These are phyloP conservation scores for Paraphoma chrysanthemicola DNA, from an alignment of 2,329 filamentous ascomycete genomes.

Conservation along the genomic window DNA sequence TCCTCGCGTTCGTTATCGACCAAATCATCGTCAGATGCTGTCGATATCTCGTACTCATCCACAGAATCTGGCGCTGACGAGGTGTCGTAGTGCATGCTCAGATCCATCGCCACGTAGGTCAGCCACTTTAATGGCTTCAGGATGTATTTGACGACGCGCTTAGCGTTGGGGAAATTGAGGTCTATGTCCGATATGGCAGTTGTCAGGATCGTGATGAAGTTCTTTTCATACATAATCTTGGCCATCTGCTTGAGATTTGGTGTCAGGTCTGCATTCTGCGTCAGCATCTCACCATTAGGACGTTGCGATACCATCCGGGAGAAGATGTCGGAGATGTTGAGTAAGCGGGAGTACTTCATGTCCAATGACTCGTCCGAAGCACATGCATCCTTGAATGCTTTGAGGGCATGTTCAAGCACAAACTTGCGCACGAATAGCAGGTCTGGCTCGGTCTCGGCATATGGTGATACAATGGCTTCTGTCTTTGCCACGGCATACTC, in stretches of 20 bases:
- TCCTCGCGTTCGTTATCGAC: conserved; percentile 77
- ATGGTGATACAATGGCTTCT: conserved; percentile 34
- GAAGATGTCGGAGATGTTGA: conserved; percentile 90
- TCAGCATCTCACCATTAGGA: conserved; percentile 41
- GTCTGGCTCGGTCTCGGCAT: conserved; percentile 78
- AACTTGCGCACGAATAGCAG: conserved; percentile 93
- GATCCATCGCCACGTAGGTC: conserved; percentile 82
- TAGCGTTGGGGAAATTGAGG: conserved; percentile 90
- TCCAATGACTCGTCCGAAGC: conserved; percentile 81
- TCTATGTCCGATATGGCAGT: conserved; percentile 94
- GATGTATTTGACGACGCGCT: conserved; percentile 95
- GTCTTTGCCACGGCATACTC: conserved; percentile 70
- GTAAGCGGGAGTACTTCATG: conserved; percentile 83
- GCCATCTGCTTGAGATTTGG: conserved; percentile 81
- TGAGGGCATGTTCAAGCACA: conserved; percentile 89
- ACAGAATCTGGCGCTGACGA: conserved; percentile 68
- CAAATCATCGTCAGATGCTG: conserved; percentile 86
- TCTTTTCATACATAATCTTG: conserved; percentile 98
- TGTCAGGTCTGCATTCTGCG: conserved; percentile 46
- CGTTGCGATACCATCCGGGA: conserved; percentile 81
- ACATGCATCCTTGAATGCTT: conserved; percentile 88
- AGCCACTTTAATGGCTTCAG: conserved; percentile 86
- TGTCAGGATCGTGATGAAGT: conserved; percentile 87
- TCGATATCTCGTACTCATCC: conserved; percentile 90
- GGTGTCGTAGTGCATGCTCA: conserved; percentile 83